Base-by-base conservation (phyloP, 2,329 filamentous ascomycete genomes). In the Cryoendolithus antarcticus region DNA sequence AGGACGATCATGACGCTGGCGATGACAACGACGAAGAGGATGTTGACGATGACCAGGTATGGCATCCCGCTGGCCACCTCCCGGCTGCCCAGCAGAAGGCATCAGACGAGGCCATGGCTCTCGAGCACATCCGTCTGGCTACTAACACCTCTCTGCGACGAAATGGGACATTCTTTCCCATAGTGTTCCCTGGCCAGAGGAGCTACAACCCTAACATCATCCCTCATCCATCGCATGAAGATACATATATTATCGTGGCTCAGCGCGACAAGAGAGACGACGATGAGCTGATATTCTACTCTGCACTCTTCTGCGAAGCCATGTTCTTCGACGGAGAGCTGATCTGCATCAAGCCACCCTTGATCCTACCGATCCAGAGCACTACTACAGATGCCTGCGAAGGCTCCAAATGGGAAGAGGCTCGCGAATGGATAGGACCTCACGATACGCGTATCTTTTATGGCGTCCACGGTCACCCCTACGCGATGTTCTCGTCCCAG, bases 371-470 rank as follows among this genome's bases (percentile, higher is more conserved):
- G 6, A 65, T 75, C 36, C 55, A 62, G 2, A 57, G 66, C 0
- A 74, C 71, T 0, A 45, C 53, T 0, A 61, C 59, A 6, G 58
- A 60, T 4, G 15, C 35, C 15, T 40, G 38, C 29, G 34, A 13
- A 4, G 67, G 62, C 2, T 19, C 15, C 15, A 19, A 19, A 19
- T 19, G 15, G 15, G 15, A 19, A 19, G 15, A 19, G 15, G 15
- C 15, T 19, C 15, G 15, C 15, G 15, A 19, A 19, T 19, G 15
- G 42, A 51, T 66, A 11, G 75, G 75, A 0, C 73, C 74, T 0
- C 73, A 74, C 46, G 75, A 78, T 48, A 72, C 72, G 1, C 64
- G 74, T 4, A 67, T 74, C 8, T 74, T 77, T 47, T 69, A 67
- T 41, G 72, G 71, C 0, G 74, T 72, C 0, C 15, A 19, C 15